Base-by-base conservation (phyloP, 129 eudicot species). In the Escallonia herrerae region DNA sequence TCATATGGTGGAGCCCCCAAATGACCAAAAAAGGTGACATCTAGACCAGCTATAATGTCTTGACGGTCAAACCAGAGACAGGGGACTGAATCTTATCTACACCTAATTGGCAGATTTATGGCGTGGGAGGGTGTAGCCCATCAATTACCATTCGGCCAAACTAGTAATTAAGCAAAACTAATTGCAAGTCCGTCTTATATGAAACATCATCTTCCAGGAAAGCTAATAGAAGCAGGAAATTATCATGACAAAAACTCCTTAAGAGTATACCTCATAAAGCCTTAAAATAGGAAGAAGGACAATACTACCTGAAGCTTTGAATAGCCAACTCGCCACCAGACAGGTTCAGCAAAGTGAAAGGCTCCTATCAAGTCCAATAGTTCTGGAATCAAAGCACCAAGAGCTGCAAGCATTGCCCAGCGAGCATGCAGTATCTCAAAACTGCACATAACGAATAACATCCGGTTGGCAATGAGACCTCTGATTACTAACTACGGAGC, bases 241-340 rank as follows among this genome's bases (percentile, higher is more conserved):
- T 22, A 22, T 22, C 33, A 22, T 22, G 33, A 5, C 54, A 49
- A 49, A n/a, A 11, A 49, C 54, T 3, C 11, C 9, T 49, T 49
- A 49, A 8, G 54, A 46, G 41, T 8, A 39, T 69, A 58, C 13
- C 43, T 59, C 7, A 22, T 22, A 22, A 22, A 11, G 50, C 2
- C 13, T 37, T 3, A 6, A 48, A 13, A n/a, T 6, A 43, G 53
- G 66, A 50, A 56, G 15, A 10, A 7, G 15, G 3, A 40, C 50
- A 49, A 64, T 41, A 56, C 82, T 70, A 80, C 96, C 96, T 90
- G 77, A 72, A 94, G 99, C 80, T 94, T 94, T 53, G 99, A 89
- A 75, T 94, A 94, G 59, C 97, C 99, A 52, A 94, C 99, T 56
- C 95, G 84, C 99, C 99, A 94, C 99, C 99, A 94, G 33, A 94